Conservation (phyloP, 176 grass and related monocot genomes). For the Bothriochloa decipiens region DNA sequence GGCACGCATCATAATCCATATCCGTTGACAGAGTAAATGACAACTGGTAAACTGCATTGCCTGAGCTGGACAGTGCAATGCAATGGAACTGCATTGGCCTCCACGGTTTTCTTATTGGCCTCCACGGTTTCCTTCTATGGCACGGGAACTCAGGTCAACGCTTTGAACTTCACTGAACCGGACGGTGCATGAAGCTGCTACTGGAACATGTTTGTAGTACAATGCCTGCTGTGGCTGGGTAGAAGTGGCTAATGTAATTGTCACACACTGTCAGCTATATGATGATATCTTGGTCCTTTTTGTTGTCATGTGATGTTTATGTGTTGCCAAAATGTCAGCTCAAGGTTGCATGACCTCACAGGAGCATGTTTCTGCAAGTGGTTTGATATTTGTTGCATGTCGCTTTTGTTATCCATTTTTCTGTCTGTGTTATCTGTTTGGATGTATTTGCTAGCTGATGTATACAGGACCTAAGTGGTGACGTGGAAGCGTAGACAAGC, state of each 20-base stretch:
- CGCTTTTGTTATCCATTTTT: background rate
- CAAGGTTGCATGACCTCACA: background rate
- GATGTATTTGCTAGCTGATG: background rate
- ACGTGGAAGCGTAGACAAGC: background rate
- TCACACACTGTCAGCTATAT: background rate
- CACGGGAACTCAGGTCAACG: too few species aligned
- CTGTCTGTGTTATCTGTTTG: background rate
- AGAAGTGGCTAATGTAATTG: background rate
- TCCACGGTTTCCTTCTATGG: too few species aligned
- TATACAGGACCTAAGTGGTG: background rate
- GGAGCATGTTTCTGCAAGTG: background rate
- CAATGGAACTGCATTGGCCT: too few species aligned
- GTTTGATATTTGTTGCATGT: constrained; percentile 25
- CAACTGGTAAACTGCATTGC: background rate
- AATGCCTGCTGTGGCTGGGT: too few species aligned
- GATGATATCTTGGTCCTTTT: background rate
- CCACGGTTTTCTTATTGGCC: too few species aligned
- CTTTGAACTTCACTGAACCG: background rate
- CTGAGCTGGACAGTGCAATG: too few species aligned
- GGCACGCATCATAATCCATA: background rate
- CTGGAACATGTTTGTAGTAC: background rate
- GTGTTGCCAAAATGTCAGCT: background rate
- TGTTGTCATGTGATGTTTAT: background rate
- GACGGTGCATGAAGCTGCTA: background rate
- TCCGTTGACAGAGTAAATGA: background rate